Evolutionary conservation across 495 filamentous ascomycete genomes (phyloP), one percentile per base, ranked within the genome.

Genomic region (Penicilliopsis zonata): DNA sequence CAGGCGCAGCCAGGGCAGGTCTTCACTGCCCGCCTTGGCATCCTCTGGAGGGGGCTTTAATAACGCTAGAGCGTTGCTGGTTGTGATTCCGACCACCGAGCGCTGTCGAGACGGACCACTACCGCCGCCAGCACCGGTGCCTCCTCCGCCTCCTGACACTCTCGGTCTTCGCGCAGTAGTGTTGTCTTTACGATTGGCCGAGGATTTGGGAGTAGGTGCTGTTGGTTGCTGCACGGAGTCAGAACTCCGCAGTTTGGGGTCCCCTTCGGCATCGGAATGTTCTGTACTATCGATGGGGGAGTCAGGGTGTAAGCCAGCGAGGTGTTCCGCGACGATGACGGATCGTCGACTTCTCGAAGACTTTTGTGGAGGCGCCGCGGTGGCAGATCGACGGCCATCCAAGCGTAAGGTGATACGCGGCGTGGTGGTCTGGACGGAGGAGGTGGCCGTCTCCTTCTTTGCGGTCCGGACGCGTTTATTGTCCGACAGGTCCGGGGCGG

Each of bases 1-100:
- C 23, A 98, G 68, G 33, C 85, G 80, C 39, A 88, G 67, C 90
- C 90, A 98, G 1, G 90, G 90, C 18, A 80, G 63, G 45, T 88
- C 74, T 36, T 73, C 61, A 44, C 81, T 85, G 12, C 90, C 90
- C 5, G 61, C 48, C 18, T 72, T 65, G 10, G 82, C 81, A 51
- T 88, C 76, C 18, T 74, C 67, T 0, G 86, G 86, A 2, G 86
- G 86, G 5, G 83, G 81, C 23, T 77, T 72, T 2, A 90, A 67
- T 38, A 78, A 62, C 0, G 82, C 79, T 28, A 94, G 60, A 4
- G 78, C 82, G 49, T 78, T 80, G 50, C 79, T 86, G n/a, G 81
- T 86, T 10, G 85, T 88, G 23, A 88, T 78, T 10, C 66, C 63
- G 5, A 72, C 70, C 26, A 73, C 59, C 15, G 57, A 44, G 36